Percentiles rank a stretch among this genome's conserved stretches.
phyloP scores from a whole-genome alignment of 2,329 filamentous ascomycete genomes.

The Davidsoniella neocaledoniae region DNA sequence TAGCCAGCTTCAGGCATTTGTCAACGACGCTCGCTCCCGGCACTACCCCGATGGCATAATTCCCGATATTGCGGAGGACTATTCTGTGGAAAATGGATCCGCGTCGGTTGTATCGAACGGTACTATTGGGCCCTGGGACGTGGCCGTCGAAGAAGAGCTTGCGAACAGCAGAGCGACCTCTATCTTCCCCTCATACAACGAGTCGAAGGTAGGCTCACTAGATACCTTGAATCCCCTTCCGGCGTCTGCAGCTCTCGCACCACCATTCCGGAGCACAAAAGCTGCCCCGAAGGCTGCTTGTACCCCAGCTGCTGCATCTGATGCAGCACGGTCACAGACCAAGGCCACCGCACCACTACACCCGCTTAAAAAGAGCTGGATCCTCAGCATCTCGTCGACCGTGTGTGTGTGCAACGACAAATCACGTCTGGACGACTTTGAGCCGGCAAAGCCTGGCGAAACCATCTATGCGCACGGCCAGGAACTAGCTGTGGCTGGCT shows the following conservation, averaged over 20 bases:
- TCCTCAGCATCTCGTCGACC: conserved; percentile 9
- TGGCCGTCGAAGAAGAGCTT: background rate
- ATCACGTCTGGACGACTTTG: conserved; percentile 7
- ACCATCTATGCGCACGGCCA: conserved; percentile 8
- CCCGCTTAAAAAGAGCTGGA: conserved; percentile 11
- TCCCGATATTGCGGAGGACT: background rate
- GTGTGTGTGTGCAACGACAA: conserved; percentile 10
- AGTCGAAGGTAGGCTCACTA: too few relatives aligned
- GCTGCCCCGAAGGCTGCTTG: background rate
- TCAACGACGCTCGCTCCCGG: conserved; percentile 7
- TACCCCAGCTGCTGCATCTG: too few relatives aligned
- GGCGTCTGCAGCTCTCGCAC: background rate
- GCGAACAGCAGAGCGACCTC: background rate
- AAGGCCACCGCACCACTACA: background rate
- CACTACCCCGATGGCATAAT: background rate
- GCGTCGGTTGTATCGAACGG: too few relatives aligned
- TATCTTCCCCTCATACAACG: background rate
- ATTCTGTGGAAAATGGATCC: too few relatives aligned
- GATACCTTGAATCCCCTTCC: too few relatives aligned
- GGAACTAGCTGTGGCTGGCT: conserved; percentile 1
- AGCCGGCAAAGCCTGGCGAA: conserved; percentile 1
- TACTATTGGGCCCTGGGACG: background rate
- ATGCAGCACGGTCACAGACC: background rate
- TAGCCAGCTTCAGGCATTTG: background rate
- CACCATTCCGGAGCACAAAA: background rate